Base-by-base conservation (phyloP, 306 rosid species). In the Betula pendula region DNA sequence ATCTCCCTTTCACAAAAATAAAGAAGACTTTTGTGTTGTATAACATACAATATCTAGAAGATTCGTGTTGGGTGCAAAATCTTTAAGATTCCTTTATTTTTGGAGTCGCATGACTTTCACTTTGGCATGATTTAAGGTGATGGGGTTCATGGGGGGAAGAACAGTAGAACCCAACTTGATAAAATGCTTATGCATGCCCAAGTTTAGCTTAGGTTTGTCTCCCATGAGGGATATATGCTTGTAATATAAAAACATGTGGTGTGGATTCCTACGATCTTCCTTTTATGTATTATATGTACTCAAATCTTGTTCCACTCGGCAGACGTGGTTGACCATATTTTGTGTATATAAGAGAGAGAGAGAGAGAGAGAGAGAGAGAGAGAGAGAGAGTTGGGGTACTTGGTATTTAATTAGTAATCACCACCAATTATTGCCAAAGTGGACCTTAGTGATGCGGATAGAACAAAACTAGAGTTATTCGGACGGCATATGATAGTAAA, bases 31-130 rank as follows among this genome's bases (percentile, higher is more conserved):
- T 13, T 4, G 17, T 35, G 45, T 5, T 67, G 2, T 66, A 51
- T 51, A 70, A 52, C 24, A 44, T 31, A 49, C 42, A 65, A 70
- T 52, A 68, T 58, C 66, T 75, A 13, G 53, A 67, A 70, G 90
- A 87, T 87, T 79, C 84, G 73, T 66, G 79, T 22, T 76, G 74
- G 77, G 74, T 80, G 85, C 79, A 67, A 79, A 70, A 77, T 84
- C 85, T 58, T 86, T 80, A 25, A 77, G 85, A 81, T 87, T 84
- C 88, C 71, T 68, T 31, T 71, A 79, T 43, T 86, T 77, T 50
- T 42, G 71, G 45, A 80, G 83, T 66, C 85, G 70, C 87, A 80
- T 70, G 84, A 77, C 74, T 77, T 70, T 71, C 71, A 38, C 71
- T 55, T 72, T 60, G 78, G 80, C 73, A 76, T 84, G 56, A 60